Conservation (phyloP, 257 asterid species). For the Ophiorrhiza pumila region DNA sequence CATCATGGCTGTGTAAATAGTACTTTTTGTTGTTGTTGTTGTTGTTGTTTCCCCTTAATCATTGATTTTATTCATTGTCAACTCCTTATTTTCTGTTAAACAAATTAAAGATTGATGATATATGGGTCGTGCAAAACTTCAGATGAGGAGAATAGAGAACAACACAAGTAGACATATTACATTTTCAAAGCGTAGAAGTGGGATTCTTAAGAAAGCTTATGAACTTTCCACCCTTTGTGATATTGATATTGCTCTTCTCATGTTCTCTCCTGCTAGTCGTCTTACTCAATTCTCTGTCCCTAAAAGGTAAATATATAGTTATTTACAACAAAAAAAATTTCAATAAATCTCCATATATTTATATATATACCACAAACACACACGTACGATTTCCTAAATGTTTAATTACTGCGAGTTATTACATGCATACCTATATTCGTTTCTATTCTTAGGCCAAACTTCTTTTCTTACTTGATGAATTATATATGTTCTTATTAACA, state of each 20-base stretch:
- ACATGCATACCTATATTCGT: too few relatives aligned
- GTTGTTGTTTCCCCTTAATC: too few relatives aligned
- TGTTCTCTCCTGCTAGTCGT: constrained; percentile 14
- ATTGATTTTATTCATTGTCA: too few relatives aligned
- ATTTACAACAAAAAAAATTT: background rate
- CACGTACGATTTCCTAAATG: too few relatives aligned
- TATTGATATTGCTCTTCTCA: constrained; percentile 11
- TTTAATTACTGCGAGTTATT: too few relatives aligned
- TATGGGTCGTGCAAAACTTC: constrained; percentile 10
- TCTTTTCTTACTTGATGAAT: too few relatives aligned
- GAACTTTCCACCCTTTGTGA: constrained; percentile 13
- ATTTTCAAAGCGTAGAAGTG: constrained; percentile 19
- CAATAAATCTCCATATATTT: background rate
- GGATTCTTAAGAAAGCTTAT: constrained; percentile 11
- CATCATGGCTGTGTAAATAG: too few relatives aligned
- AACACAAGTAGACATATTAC: constrained; percentile 9
- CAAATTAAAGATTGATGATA: background rate
- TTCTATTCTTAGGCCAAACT: too few relatives aligned
- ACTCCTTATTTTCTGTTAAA: background rate
- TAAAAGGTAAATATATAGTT: background rate
- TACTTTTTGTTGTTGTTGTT: too few relatives aligned
- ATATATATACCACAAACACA: too few relatives aligned
- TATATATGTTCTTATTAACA: too few relatives aligned
- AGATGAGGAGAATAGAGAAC: constrained; percentile 13
- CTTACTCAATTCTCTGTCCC: constrained; percentile 9